Percentiles rank a stretch among this genome's conserved stretches.
Conservation (phyloP, 139 green algal genomes). For the Astrephomene gubernaculifera region DNA sequence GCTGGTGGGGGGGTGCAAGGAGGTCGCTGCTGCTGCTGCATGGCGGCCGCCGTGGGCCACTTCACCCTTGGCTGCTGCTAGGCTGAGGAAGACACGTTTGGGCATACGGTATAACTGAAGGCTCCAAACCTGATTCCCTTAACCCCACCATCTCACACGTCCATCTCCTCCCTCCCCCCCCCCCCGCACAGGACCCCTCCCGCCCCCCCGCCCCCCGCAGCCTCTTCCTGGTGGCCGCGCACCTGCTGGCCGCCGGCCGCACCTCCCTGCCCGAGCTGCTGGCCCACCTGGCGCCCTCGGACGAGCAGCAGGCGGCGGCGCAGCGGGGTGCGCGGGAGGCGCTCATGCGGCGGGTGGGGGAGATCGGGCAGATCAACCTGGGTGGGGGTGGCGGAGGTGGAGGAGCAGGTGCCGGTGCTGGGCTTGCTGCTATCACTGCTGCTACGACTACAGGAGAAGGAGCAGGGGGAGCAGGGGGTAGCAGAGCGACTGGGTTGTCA, state of each 20-base stretch:
- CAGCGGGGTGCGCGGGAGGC: conserved; percentile 43
- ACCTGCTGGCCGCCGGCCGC: conserved; percentile 53
- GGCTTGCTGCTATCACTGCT: too few relatives aligned
- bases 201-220: conserved; percentile 14
- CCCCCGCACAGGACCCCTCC: conserved; percentile 42
- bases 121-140: too few relatives aligned
- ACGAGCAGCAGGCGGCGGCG: conserved; percentile 53
- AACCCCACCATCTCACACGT: too few relatives aligned
- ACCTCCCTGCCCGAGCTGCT: conserved; percentile 73
- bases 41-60: too few relatives aligned
- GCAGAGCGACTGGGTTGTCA: conserved; percentile 32
- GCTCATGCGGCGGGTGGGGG: conserved; percentile 56
- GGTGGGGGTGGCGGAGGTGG: background rate
- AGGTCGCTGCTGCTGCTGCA: too few relatives aligned
- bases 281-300: conserved; percentile 70
- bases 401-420: background rate
- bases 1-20: too few relatives aligned
- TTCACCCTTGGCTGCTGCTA: too few relatives aligned
- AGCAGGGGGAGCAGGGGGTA: background rate
- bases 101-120: too few relatives aligned
- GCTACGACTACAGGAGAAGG: too few relatives aligned
- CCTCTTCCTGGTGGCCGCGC: conserved; percentile 61
- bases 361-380: conserved; percentile 78
- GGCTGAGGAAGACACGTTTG: too few relatives aligned
- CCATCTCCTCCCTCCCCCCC: background rate